A percentile compares a stretch with the other conserved stretches of the same genome.
Evolutionary conservation across 2,329 filamentous ascomycete species (phyloP).

Genomic region (Venturia aucupariae): DNA sequence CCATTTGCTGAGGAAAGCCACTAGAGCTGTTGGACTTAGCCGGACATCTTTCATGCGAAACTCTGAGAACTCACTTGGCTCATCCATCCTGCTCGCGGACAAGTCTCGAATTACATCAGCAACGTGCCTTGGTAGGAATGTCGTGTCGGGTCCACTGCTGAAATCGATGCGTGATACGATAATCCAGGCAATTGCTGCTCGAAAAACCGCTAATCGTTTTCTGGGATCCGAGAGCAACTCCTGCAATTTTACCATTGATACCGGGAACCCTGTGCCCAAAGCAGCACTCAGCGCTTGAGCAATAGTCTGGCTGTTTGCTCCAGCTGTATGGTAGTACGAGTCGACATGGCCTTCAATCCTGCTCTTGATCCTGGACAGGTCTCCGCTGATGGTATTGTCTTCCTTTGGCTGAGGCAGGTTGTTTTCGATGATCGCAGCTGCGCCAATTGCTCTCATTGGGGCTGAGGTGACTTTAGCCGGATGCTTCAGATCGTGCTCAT

Average conservation of each 20-base stretch:
- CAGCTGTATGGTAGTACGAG: slow-evolving; percentile 26
- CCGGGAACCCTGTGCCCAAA: slow-evolving; percentile 19
- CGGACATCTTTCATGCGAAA: not conserved
- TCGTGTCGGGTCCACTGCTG: slow-evolving; percentile 17
- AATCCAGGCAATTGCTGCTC: slow-evolving; percentile 26
- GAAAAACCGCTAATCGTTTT: slow-evolving; percentile 21
- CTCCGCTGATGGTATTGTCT: slow-evolving; percentile 24
- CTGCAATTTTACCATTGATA: not conserved
- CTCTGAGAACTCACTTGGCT: slow-evolving; percentile 18
- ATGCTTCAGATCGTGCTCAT: not conserved
- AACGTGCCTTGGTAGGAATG: slow-evolving; percentile 24
- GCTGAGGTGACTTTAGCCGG: not conserved
- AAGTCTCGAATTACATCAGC: slow-evolving; percentile 18
- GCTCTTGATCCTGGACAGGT: slow-evolving; percentile 26
- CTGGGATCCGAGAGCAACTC: slow-evolving; percentile 20
- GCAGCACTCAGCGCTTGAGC: slow-evolving; percentile 22
- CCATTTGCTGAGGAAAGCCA: slow-evolving; percentile 23
- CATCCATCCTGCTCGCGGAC: slow-evolving; percentile 17
- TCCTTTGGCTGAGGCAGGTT: slow-evolving; percentile 25
- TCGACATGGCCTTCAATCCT: slow-evolving; percentile 29
- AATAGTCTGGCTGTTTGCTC: slow-evolving; percentile 19
- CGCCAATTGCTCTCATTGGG: not conserved
- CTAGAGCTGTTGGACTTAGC: slow-evolving; percentile 17
- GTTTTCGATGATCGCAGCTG: slow-evolving; percentile 15
- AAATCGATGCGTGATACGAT: slow-evolving; percentile 21